Evolutionary conservation across 2,329 filamentous ascomycete species (phyloP), one percentile per base, ranked within the genome.

Genomic region (Epichloe typhina): DNA sequence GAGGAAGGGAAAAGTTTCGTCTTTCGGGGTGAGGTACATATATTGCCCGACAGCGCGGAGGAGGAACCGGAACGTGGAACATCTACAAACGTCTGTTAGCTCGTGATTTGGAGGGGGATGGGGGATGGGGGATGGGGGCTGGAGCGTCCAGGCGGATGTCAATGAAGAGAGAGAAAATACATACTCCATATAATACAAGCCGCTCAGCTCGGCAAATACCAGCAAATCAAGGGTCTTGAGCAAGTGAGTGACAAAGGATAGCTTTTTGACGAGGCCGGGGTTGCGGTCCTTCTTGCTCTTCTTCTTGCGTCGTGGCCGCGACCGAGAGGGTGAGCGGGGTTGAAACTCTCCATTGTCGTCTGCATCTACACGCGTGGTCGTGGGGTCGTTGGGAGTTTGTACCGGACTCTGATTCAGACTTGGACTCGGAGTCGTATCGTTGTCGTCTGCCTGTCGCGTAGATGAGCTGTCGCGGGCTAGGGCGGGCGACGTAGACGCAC

Each of bases 171-270:
- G 23, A 8, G 6, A 11, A 44, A 37, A 37, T 15, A 62, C 75
- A 51, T 70, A 85, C 82, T 86, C 82, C 76, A 85, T 80, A 63
- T 84, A 85, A 62, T 86, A 86, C 57, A 85, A 58, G 42, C 76
- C 72, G 59, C 78, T 82, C 51, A 85, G 69, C 68, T 85, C 80
- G 40, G 75, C 77, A 62, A 81, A 82, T 46, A 83, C 75, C 44
- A 84, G 60, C 58, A 76, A 74, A 66, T 86, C 82, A 52, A 85
- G 68, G 54, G 73, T 78, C 59, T 72, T 70, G 57, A 82, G 75
- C 53, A 85, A 69, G 57, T 81, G 74, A 40, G 72, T 77, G 57
- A 83, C 66, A 61, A 83, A 81, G 55, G 77, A 67, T 51, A 79
- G 68, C 70, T 82, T 83, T 64, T 75, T 81, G 52, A 67, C 64